Base-by-base conservation (phyloP, 768 basidiomycete species). In the Pholiota microspora region DNA sequence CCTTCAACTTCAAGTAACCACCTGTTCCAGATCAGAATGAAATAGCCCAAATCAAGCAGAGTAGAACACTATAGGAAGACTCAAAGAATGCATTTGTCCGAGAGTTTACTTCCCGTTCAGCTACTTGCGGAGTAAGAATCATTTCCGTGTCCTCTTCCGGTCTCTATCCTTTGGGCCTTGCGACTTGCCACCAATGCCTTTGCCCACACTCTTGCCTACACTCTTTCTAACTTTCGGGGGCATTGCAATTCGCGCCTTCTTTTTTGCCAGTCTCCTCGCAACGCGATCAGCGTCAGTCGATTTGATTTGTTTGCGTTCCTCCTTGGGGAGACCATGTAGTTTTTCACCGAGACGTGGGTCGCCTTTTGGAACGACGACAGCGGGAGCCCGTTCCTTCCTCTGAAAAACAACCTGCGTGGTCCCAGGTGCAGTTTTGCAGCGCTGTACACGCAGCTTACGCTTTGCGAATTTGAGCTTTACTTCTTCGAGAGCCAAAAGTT, bases 401-500 rank as follows among this genome's bases (percentile, higher is more conserved):
- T 51, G 49, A 36, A 62, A 25, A 52, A 45, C 25, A 55, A 49
- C 21, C 27, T 55, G 44, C 57, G 66, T 69, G 38, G 66, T 64
- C 18, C 81, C 75, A 16, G 81, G 73, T 21, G 83, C 48, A n/a
- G 83, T 85, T 68, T 93, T 96, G 75, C 94, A 98, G 32, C 90
- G 83, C 65, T 98, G 90, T 2, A 98, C 84, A 18, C 96, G 88
- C 2, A 98, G 77, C 63, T 88, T 93, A 59, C 94, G 91, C 69
- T 96, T 97, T 15, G 92, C 92, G 65, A 98, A 93, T 67, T 89
- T 93, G 67, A 98, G 83, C 60, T 87, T 89, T 42, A 68, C 73
- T 15, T 81, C 75, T 44, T 92, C 88, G 15, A 98, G 72, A 0
- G 91, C 91, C 31, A 99, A 76, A 40, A 98, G 69, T 71, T 98